Base-by-base conservation (phyloP, 805 yeast genomes). In the Myxozyma kluyveri region DNA sequence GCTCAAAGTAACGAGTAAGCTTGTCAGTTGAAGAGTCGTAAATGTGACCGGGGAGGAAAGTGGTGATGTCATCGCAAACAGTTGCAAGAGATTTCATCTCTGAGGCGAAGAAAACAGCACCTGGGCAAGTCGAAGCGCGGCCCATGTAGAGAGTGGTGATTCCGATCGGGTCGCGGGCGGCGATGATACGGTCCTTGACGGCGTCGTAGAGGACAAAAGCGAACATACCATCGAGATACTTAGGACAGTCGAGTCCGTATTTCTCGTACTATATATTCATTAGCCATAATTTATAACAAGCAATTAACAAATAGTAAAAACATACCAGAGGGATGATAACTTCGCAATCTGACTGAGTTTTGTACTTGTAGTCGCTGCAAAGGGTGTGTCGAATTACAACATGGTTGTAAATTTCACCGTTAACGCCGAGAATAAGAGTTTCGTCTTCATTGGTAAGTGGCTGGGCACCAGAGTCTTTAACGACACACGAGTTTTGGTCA, bases 81-180 rank as follows among this genome's bases (percentile, higher is more conserved):
- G 89, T 97, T 49, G 83, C 81, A 63, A 93, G 77, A 72, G 96
- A 88, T 76, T 93, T 93, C 71, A 93, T 79, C 75, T 93, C 99
- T 50, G 95, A 84, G 31, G 99, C 95, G 66, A 93, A 93, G 73
- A 77, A 91, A 35, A 88, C 82, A 12, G 96, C 80, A 65, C 82
- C 75, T 60, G 96, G 95, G 45, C 72, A 65, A 53, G 70, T 67
- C 54, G 82, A 75, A 37, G 82, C 75, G 69, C 88, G 82, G 63
- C 99, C 99, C 88, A 90, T 84, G 79, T 93, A 93, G 67, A 93
- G 75, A 50, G 99, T 89, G 59, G 96, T 90, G 69, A 93, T 84
- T 67, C 99, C 99, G 62, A 93, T 87, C 50, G 99, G 99, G 72
- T 93, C 99, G 75, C 99, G 83, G 48, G 99, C 96, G 57, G 99